Conservation (phyloP, 768 basidiomycete genomes). For the Mycena rosella region DNA sequence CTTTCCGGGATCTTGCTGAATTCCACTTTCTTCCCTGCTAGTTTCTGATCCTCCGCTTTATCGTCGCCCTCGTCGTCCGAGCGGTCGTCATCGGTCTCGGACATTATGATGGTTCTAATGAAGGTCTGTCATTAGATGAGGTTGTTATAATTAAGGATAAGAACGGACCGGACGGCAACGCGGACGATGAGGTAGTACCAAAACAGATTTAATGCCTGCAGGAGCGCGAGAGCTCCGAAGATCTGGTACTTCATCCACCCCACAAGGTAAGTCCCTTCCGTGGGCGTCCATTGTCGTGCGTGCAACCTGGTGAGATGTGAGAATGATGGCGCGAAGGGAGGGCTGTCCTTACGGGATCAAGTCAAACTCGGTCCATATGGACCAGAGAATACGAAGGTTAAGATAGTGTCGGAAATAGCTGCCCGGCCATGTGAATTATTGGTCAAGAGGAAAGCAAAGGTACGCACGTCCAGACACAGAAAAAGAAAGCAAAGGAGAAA, state of each 20-base stretch:
- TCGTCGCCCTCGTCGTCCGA: slow-evolving; percentile 74
- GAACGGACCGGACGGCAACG: slow-evolving; percentile 73
- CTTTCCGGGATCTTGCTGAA: background rate
- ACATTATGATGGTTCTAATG: slow-evolving; percentile 57
- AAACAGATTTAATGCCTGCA: slow-evolving; percentile 91
- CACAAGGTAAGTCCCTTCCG: slow-evolving; percentile 76
- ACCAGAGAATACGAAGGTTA: slow-evolving; percentile 88
- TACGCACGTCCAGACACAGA: slow-evolving; percentile 85
- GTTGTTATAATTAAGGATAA: background rate
- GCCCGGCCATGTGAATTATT: slow-evolving; percentile 17
- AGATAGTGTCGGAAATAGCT: slow-evolving; percentile 96
- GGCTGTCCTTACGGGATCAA: slow-evolving; percentile 81
- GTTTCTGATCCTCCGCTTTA: slow-evolving; percentile 45
- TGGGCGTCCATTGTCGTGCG: slow-evolving; percentile 68
- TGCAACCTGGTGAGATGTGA: slow-evolving; percentile 56
- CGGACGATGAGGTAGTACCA: slow-evolving; percentile 92
- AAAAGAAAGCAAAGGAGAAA: slow-evolving; percentile 72
- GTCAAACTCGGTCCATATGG: slow-evolving; percentile 85
- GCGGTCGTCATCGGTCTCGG: slow-evolving; percentile 64
- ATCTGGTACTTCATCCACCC: slow-evolving; percentile 89
- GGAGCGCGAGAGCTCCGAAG: slow-evolving; percentile 76
- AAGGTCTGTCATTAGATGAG: background rate
- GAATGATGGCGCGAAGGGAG: background rate
- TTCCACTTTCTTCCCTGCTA: slow-evolving; percentile 4
- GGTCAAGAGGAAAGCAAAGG: background rate